Conservation (phyloP, 768 basidiomycete species). For the Candolleomyces aberdarensis region DNA sequence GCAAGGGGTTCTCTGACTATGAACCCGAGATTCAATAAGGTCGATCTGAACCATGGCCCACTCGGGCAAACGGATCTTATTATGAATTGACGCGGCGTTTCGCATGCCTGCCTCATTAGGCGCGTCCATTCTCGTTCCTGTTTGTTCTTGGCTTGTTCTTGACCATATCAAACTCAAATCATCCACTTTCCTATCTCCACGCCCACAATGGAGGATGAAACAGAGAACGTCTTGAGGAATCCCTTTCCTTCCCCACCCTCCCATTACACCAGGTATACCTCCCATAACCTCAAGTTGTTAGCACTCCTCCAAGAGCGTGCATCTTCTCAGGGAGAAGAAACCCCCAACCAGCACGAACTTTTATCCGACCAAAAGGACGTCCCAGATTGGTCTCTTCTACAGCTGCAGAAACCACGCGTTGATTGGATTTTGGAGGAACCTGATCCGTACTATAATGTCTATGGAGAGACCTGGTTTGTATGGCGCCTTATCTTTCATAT, state of each 20-base stretch:
- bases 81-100: not conserved
- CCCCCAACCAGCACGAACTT: conserved; percentile 55
- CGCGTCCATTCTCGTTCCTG: too few species aligned
- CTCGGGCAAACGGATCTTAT: not conserved
- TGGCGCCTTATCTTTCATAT: conserved; percentile 34
- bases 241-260: conserved; percentile 90
- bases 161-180: not conserved
- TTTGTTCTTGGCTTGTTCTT: not conserved
- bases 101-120: not conserved
- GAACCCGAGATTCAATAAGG: conserved; percentile 1
- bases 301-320: conserved; percentile 55
- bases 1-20: not conserved
- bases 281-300: conserved; percentile 70
- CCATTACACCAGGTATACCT: conserved; percentile 75
- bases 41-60: conserved; percentile 2
- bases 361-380: conserved; percentile 70
- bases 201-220: conserved; percentile 59
- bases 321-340: conserved; percentile 32
- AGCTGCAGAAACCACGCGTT: conserved; percentile 81
- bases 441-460: conserved; percentile 67
- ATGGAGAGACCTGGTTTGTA: conserved; percentile 91
- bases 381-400: conserved; percentile 72
- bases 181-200: not conserved
- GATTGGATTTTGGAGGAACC: conserved; percentile 91
- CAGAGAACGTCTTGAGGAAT: conserved; percentile 74